Percentiles rank a stretch among this genome's conserved stretches.
phyloP scores from a whole-genome alignment of 768 basidiomycete genomes.

The Lentinula edodes region DNA sequence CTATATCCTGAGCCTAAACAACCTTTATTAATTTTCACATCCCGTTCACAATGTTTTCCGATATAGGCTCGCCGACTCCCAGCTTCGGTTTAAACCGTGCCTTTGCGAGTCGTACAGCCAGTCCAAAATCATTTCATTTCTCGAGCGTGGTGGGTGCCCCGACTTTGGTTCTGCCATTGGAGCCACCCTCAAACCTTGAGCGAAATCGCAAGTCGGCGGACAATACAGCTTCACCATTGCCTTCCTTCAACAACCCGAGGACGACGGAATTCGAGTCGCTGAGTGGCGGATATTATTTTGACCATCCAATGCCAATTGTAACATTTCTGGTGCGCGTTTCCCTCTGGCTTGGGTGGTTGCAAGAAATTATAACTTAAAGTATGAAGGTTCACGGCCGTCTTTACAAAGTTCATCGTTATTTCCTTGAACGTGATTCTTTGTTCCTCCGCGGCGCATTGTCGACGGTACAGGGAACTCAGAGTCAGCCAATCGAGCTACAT shows the following conservation, averaged over 20 bases:
- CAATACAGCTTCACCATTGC: not conserved
- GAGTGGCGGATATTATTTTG: not conserved
- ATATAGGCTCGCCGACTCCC: not conserved
- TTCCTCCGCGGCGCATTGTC: constrained; percentile 1
- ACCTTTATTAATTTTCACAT: not conserved
- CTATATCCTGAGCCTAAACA: not conserved
- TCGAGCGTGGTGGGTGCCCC: not conserved
- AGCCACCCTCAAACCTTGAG: not conserved
- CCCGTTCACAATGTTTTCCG: not conserved
- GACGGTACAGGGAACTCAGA: not conserved
- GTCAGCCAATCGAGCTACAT: not conserved
- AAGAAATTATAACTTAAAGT: not conserved
- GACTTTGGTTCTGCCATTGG: not conserved
- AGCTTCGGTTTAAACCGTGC: not conserved
- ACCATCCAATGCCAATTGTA: not conserved
- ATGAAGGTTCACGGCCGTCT: constrained; percentile 3
- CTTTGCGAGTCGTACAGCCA: not conserved
- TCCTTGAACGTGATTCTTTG: constrained; percentile 1
- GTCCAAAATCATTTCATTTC: not conserved
- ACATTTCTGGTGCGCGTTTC: not conserved
- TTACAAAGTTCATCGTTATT: constrained; percentile 4
- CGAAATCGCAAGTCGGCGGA: not conserved
- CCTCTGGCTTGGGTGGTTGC: not conserved
- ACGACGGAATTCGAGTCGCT: not conserved
- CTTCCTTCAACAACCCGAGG: not conserved